Evolutionary conservation across 495 filamentous ascomycete species (phyloP).

Genomic region (Amniculicola lignicola): DNA sequence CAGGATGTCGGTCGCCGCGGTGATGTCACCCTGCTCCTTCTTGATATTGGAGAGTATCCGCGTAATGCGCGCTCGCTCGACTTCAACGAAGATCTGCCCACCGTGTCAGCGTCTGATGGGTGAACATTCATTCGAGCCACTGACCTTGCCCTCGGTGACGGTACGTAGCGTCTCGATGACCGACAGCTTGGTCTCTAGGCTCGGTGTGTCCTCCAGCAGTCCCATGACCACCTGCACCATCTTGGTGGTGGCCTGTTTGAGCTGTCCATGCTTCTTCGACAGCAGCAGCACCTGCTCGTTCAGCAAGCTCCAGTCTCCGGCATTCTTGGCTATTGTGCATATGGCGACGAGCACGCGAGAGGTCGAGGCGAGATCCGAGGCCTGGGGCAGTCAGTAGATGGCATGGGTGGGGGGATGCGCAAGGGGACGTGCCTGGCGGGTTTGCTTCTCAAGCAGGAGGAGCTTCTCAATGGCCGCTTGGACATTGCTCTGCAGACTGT

Average conservation of each 20-base stretch:
- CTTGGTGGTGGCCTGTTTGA: conserved; percentile 96
- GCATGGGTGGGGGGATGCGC: not conserved
- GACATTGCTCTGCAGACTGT: conserved; percentile 61
- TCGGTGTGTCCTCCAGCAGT: conserved; percentile 80
- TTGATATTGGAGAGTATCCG: conserved; percentile 95
- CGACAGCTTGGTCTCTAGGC: conserved; percentile 78
- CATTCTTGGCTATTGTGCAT: conserved; percentile 89
- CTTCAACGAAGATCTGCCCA: conserved; percentile 89
- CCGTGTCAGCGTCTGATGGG: conserved; percentile 8
- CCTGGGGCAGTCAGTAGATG: conserved; percentile 50
- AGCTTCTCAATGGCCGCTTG: conserved; percentile 91
- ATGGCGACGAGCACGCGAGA: conserved; percentile 81
- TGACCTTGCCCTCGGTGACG: conserved; percentile 93
- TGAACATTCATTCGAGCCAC: not conserved
- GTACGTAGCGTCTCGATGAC: conserved; percentile 93
- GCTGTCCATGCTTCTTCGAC: conserved; percentile 99
- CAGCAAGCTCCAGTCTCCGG: conserved; percentile 85
- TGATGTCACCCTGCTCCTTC: conserved; percentile 87
- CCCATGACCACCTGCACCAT: conserved; percentile 97
- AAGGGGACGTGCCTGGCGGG: conserved; percentile 69
- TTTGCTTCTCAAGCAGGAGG: conserved; percentile 85
- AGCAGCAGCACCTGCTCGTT: conserved; percentile 94
- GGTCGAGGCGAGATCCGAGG: conserved; percentile 91
- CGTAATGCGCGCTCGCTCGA: conserved; percentile 92
- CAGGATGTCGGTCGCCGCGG: conserved; percentile 83